Evolutionary conservation across 805 yeast species (phyloP), one percentile per base, ranked within the genome.

Genomic region (Tetrapisispora iriomotensis): DNA sequence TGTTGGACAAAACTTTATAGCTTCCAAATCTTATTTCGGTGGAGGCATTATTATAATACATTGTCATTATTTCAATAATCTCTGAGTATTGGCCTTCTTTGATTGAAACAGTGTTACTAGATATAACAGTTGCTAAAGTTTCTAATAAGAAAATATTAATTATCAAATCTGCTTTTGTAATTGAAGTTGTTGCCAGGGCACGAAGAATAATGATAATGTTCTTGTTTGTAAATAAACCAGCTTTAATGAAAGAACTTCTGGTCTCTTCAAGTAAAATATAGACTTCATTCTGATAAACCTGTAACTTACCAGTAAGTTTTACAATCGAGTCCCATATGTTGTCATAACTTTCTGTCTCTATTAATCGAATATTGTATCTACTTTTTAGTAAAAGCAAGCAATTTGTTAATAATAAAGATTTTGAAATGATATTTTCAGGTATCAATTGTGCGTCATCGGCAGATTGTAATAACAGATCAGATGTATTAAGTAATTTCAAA

Each of bases 361-460:
- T 17, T 8, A 14, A 27, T 17, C 20, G 26, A 6, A 32, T 28
- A 15, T 33, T 29, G 12, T 22, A 24, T 15, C 19, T 19, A 23
- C 27, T 25, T 5, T 29, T 29, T 10, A 29, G 26, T 20, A 45
- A 36, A 15, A 55, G 23, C 10, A 55, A 35, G 36, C 56, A 50
- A 25, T 50, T 47, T 6, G 50, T 37, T 15, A 59, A 36, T 5
- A 58, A 39, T 15, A 59, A 38, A 5, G 58, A 47, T 35, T 51
- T 55, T 17, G 49, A 45, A 2, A 54, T 52, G 34, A 59, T 47
- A 18, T 46, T 53, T 10, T 51, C 44, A 15, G 62, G 62, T 9
- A 55, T 44, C 15, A 45, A 38, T n/a, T 38, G 21, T 4, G 51
- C 47, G 17, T 53, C 56, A 25, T 46, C 53, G 1, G 56, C 50